phyloP scores from a whole-genome alignment of 805 yeast genomes.

The Ogataea pilisensis region DNA sequence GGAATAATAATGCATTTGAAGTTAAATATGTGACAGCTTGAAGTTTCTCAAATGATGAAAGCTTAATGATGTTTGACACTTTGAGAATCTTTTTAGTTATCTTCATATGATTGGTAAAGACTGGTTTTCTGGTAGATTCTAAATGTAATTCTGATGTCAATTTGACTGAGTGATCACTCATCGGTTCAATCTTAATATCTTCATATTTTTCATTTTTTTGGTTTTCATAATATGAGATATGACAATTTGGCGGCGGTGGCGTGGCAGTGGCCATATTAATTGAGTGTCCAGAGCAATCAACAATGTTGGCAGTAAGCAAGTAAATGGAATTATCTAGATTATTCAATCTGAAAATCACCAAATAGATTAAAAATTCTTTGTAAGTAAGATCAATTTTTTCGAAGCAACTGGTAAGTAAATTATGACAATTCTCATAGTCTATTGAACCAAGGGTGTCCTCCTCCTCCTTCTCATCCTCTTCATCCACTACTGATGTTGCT shows the following conservation, averaged over 20 bases:
- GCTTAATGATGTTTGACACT: conserved; percentile 15
- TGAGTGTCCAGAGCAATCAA: conserved; percentile 1
- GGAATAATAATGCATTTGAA: neutral
- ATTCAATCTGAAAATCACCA: conserved; percentile 23
- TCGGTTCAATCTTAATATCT: conserved; percentile 23
- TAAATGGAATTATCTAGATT: conserved; percentile 27
- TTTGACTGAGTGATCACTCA: conserved; percentile 18
- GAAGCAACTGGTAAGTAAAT: conserved; percentile 19
- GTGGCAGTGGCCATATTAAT: too few relatives aligned
- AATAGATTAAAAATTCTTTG: conserved; percentile 17
- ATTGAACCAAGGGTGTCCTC: neutral
- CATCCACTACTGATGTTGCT: too few relatives aligned
- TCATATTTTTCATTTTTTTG: conserved; percentile 15
- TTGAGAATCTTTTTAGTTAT: conserved; percentile 20
- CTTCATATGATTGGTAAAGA: conserved; percentile 16
- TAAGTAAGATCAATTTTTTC: conserved; percentile 18
- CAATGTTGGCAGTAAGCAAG: conserved; percentile 19
- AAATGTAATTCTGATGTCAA: conserved; percentile 18
- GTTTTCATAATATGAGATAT: conserved; percentile 15
- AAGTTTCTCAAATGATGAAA: conserved; percentile 4
- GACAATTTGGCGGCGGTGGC: conserved; percentile 19
- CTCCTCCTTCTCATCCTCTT: neutral
- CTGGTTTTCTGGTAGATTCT: conserved; percentile 23
- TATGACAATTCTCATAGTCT: conserved; percentile 11
- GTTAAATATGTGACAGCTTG: conserved; percentile 1